phyloP scores from a whole-genome alignment of 176 grass and related monocot genomes.

The Cenchrus fungigraminus region DNA sequence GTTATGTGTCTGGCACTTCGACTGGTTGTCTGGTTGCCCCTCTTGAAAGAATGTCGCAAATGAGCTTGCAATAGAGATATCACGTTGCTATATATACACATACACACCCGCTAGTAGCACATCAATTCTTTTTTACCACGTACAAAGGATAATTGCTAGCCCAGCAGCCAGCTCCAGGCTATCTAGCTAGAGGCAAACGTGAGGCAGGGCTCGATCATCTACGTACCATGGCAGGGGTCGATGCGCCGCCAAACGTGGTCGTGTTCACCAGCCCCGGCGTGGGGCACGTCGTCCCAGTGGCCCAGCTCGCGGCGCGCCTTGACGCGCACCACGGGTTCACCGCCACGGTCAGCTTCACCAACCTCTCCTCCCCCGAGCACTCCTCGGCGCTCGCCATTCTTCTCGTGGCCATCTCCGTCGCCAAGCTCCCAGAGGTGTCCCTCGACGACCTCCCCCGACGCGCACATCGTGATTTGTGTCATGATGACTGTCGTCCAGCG shows the following conservation, averaged over 20 bases:
- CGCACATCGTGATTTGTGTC: not conserved
- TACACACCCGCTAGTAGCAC: no score
- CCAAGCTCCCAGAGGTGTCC: slow-evolving; percentile 41
- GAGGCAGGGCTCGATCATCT: no score
- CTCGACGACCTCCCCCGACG: slow-evolving; percentile 50
- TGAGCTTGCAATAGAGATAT: no score
- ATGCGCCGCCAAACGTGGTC: not conserved
- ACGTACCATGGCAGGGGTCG: not conserved
- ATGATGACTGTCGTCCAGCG: not conserved
- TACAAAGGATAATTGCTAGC: no score
- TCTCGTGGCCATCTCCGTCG: slow-evolving; percentile 15
- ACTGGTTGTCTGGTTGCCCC: no score
- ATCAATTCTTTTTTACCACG: no score
- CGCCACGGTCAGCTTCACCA: slow-evolving; percentile 45
- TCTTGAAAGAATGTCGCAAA: no score
- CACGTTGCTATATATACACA: not conserved
- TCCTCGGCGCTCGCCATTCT: slow-evolving; percentile 27
- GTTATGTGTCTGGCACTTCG: no score
- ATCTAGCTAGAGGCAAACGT: no score
- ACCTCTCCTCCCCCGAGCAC: slow-evolving; percentile 39
- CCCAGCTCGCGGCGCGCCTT: slow-evolving; percentile 40
- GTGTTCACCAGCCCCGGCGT: slow-evolving; percentile 42
- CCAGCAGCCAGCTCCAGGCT: no score
- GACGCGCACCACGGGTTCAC: slow-evolving; percentile 36
- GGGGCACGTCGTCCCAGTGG: slow-evolving; percentile 50